phyloP scores from a whole-genome alignment of 306 rosid genomes.

The Vachellia pachyceras region DNA sequence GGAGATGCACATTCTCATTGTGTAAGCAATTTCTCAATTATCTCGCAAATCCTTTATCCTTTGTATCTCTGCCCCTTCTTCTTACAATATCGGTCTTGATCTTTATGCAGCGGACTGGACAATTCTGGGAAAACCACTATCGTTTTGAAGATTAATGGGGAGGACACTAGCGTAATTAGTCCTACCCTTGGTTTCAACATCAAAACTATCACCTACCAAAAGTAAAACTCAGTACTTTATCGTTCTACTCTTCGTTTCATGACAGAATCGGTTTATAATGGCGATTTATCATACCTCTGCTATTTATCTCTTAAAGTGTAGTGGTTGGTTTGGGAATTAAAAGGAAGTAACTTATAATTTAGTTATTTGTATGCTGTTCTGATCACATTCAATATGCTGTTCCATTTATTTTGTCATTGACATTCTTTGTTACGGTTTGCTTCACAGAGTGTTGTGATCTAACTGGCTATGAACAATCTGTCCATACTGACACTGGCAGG shows the following conservation, averaged over 20 bases:
- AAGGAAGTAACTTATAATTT: background rate
- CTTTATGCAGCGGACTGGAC: slow-evolving; percentile 75
- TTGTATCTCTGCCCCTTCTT: background rate
- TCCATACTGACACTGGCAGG: slow-evolving; percentile 52
- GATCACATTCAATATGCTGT: too few relatives aligned
- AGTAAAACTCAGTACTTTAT: slow-evolving; percentile 44
- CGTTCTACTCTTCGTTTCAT: background rate
- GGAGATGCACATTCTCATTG: slow-evolving; percentile 93
- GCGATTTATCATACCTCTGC: background rate
- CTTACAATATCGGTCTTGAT: background rate
- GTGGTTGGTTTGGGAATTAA: background rate
- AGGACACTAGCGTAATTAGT: slow-evolving; percentile 92
- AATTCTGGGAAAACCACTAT: slow-evolving; percentile 95
- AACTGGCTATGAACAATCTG: slow-evolving; percentile 6
- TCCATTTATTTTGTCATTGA: background rate
- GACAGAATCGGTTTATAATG: background rate
- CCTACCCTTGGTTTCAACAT: slow-evolving; percentile 98
- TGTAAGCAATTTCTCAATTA: slow-evolving; percentile 52
- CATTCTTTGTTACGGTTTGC: slow-evolving; percentile 8
- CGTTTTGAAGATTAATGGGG: slow-evolving; percentile 88
- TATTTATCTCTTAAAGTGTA: background rate
- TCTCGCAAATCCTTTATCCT: background rate
- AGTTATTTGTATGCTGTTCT: too few relatives aligned
- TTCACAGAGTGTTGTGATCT: background rate
- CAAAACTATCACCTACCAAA: slow-evolving; percentile 86